Evolutionary conservation across 306 rosid species (phyloP).

Genomic region (Glycine soja): DNA sequence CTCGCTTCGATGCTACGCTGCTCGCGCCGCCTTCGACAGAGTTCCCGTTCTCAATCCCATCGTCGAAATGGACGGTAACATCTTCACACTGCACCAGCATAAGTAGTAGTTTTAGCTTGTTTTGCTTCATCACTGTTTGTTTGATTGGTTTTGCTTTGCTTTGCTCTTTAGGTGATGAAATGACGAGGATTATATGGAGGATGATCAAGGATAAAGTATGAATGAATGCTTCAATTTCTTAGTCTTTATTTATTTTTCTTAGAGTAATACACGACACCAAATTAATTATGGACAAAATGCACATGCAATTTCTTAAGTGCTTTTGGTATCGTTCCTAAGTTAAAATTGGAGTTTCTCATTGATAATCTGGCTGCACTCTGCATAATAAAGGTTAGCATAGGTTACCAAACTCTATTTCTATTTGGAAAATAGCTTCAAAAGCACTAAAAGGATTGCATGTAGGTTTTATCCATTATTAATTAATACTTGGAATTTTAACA

Average conservation of each 20-base stretch:
- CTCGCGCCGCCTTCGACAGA: constrained; percentile 53
- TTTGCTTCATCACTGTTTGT: neutral
- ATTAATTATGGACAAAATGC: neutral
- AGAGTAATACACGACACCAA: neutral
- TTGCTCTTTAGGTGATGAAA: constrained; percentile 78
- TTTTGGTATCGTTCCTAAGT: too few species aligned
- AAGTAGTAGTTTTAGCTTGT: neutral
- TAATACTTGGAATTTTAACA: neutral
- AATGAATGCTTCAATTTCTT: neutral
- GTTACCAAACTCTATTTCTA: neutral
- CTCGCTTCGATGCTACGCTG: constrained; percentile 77
- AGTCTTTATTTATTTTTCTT: neutral
- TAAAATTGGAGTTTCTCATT: neutral
- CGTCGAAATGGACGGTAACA: constrained; percentile 95
- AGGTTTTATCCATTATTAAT: neutral
- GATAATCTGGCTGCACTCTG: neutral
- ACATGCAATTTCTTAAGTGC: neutral
- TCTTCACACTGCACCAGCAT: neutral
- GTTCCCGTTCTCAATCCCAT: constrained; percentile 79
- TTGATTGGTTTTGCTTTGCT: neutral
- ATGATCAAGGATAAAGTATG: constrained; percentile 86
- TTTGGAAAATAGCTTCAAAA: neutral
- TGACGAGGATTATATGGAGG: constrained; percentile 91
- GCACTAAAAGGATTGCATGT: neutral
- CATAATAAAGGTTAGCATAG: neutral